Evolutionary conservation across 108 stramenopile species (phyloP), one percentile per base, ranked within the genome.

Genomic region (Cylindrotheca closterium): DNA sequence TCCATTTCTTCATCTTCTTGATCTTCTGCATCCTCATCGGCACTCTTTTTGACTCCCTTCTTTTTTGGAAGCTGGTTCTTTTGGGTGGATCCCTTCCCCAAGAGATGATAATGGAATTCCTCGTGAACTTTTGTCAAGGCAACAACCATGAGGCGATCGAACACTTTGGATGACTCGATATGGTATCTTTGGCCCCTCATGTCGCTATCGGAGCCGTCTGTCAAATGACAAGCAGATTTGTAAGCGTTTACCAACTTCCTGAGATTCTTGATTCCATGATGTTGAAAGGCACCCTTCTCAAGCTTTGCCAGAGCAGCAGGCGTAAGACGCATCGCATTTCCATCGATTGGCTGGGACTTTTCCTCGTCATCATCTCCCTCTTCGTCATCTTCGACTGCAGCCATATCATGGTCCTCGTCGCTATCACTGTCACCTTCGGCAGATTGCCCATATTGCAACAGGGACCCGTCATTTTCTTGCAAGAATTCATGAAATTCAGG

Each of bases 401-500:
- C 26, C 53, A 7, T 7, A 10, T 75, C 37, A 24, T 63, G 63
- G 17, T 64, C 56, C 19, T 75, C 66, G 10, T 57, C 63, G 12
- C 82, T 82, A 18, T 67, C 68, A 23, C 79, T 71, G 23, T 86
- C 79, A 10, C 78, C 84, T 17, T 80, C 74, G 5, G 71, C 70
- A 27, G 82, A 81, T 8, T 85, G 49, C 19, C 75, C 87, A 64
- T 85, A 92, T 22, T 92, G 79, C 19, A 96, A 69, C 32, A 96
- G 55, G 21, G 75, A 64, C 30, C 81, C 76, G 58, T 94, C 88
- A 67, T 96, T 94, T 55, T 94, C 85, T 69, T 84, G 63, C 42
- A 96, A 67, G 68, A 89, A 92, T 50, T 89, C 71, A 68, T 92
- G 87, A 68, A 96, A 96, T 46, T 96, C 95, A 18, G 95, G 95